Evolutionary conservation across 352 stramenopile genomes (phyloP).

Genomic region (Phytopythium aichiense): DNA sequence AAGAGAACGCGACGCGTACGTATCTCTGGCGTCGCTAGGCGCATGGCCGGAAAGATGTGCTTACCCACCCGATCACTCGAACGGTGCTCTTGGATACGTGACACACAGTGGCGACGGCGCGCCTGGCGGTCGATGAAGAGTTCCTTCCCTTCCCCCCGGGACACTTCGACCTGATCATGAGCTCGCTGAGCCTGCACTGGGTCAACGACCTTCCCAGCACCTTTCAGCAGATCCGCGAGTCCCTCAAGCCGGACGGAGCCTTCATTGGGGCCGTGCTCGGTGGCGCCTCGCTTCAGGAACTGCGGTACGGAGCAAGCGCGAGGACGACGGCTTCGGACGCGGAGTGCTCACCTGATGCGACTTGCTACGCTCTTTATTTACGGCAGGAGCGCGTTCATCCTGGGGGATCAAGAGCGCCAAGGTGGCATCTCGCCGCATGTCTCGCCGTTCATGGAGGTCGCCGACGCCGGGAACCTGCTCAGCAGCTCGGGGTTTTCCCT

Average conservation of each 20-base stretch:
- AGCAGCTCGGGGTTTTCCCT: constrained; percentile 91
- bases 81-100: neutral
- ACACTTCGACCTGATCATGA: constrained; percentile 97
- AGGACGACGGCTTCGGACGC: neutral
- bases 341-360: constrained; percentile 1
- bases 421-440: constrained; percentile 94
- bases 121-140: constrained; percentile 89
- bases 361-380: neutral
- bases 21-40: neutral
- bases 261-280: constrained; percentile 96
- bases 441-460: constrained; percentile 95
- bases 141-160: constrained; percentile 92
- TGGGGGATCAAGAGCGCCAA: constrained; percentile 94
- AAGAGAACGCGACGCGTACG: constrained; percentile 17
- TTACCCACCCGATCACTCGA: neutral
- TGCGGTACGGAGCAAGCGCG: constrained; percentile 57
- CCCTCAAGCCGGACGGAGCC: constrained; percentile 95
- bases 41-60: neutral
- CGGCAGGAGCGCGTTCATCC: constrained; percentile 85
- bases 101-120: constrained; percentile 55
- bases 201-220: constrained; percentile 94
- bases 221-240: constrained; percentile 74
- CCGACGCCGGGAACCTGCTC: constrained; percentile 92
- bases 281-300: constrained; percentile 93
- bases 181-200: constrained; percentile 94